Base-by-base conservation (phyloP, 352 stramenopile species). In the Phytophthora vignae region DNA sequence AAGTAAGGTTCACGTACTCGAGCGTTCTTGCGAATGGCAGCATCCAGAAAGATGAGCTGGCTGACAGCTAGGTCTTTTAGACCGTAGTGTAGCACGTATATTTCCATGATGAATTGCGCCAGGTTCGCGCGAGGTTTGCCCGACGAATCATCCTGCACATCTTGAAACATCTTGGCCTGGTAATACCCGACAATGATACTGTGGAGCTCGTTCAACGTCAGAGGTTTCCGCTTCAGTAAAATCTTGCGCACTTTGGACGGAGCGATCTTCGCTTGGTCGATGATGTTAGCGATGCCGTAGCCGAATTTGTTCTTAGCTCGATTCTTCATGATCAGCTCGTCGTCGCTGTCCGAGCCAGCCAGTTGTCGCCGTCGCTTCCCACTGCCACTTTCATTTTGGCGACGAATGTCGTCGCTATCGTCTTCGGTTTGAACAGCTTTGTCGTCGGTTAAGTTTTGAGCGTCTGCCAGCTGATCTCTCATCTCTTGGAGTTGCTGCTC, bases 71-170 rank as follows among this genome's bases (percentile, higher is more conserved):
- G 77, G 52, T 92, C 87, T 55, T 92, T 92, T 33, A 94, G 78
- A 0, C 85, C 87, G 60, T 94, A 92, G 67, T 94, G 87, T 10
- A 94, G 76, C 29, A 91, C 85, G 58, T 92, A 94, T 80, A 94
- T 89, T 63, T 94, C 87, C 77, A 91, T 90, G 44, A 94, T 93
- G 58, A 92, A 92, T 64, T 92, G 82, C n/a, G 84, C 84, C 12
- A 94, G 38, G 22, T 90, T 89, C 10, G 72, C 63, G 11, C 87
- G 82, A 2, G 67, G 54, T 49, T 91, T 91, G 19, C 85, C 81
- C 1, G 72, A 80, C 12, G 69, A 79, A 60, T 94, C 87, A 57
- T 94, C 85, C 57, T 92, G 84, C 7, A 88, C 76, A 42, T 94
- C 87, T 48, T 94, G 87, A 27, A 88, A 86, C 82, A 94, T 91